phyloP scores from a whole-genome alignment of 108 stramenopile genomes.

The Fistulifera pelliculosa region DNA sequence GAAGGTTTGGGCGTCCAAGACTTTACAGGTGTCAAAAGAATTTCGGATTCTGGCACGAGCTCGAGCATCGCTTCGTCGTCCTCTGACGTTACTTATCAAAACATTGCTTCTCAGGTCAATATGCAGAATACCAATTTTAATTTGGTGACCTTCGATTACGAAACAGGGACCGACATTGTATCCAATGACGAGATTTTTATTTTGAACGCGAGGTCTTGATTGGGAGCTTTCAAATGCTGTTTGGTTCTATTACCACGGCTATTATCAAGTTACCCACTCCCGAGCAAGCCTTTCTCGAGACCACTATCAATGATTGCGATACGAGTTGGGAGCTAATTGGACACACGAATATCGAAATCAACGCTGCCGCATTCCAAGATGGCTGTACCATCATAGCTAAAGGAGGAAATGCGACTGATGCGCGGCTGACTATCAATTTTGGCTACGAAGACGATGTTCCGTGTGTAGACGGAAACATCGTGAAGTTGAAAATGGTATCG shows the following conservation, averaged over 20 bases:
- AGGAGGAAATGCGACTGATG: conserved; percentile 1
- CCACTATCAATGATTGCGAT: background rate
- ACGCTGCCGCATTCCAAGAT: conserved; percentile 1
- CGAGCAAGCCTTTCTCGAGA: background rate
- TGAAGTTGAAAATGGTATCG: background rate
- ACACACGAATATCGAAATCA: conserved; percentile 10
- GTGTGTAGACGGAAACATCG: background rate
- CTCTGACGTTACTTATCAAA: too few relatives aligned
- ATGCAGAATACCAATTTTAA: background rate
- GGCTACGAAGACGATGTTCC: background rate
- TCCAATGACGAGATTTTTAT: background rate
- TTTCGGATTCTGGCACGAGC: background rate
- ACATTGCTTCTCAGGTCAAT: too few relatives aligned
- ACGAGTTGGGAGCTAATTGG: background rate
- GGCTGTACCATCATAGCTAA: conserved; percentile 5
- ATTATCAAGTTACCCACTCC: background rate
- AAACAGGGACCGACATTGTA: background rate
- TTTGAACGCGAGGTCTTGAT: background rate
- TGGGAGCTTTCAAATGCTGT: background rate
- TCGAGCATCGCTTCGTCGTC: too few relatives aligned
- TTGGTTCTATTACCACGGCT: background rate
- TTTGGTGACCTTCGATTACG: background rate
- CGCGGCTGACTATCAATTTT: background rate
- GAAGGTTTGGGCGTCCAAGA: too few relatives aligned
- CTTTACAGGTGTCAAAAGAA: background rate